Percentiles rank a stretch among this genome's conserved stretches.
Conservation (phyloP, 352 stramenopile genomes). For the Phytophthora nicotianae region DNA sequence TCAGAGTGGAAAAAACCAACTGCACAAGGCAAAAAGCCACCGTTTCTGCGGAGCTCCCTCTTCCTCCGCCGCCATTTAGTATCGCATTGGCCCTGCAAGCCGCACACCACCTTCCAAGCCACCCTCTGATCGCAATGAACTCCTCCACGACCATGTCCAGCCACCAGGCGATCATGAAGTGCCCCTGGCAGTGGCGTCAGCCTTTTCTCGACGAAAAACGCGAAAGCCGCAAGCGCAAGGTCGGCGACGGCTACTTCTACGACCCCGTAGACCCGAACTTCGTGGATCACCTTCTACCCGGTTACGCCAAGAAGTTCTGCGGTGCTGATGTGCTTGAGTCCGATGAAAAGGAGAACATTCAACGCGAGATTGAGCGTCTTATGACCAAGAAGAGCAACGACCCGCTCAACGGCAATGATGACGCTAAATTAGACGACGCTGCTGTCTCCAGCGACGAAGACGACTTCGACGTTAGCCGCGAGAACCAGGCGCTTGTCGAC, state of each 20-base stretch:
- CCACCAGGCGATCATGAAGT: conserved; percentile 90
- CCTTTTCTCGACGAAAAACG: conserved; percentile 85
- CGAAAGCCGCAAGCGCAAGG: conserved; percentile 84
- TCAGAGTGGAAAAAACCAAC: conserved; percentile 31
- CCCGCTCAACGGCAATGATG: conserved; percentile 33
- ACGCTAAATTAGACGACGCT: conserved; percentile 27
- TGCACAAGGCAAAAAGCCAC: conserved; percentile 20
- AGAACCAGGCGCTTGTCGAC: conserved; percentile 77
- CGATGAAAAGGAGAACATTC: conserved; percentile 84
- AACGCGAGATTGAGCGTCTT: conserved; percentile 82
- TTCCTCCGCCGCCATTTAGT: conserved; percentile 10
- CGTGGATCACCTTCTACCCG: conserved; percentile 81
- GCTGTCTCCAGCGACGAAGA: conserved; percentile 19
- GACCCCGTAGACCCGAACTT: conserved; percentile 88
- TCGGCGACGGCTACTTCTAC: conserved; percentile 83
- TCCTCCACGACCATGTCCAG: conserved; percentile 53
- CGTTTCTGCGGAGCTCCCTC: conserved; percentile 14
- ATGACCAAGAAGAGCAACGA: conserved; percentile 75
- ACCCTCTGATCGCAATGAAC: conserved; percentile 42
- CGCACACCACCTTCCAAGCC: neutral
- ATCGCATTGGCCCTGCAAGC: conserved; percentile 8
- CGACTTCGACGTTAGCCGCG: conserved; percentile 43
- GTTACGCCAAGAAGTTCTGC: conserved; percentile 84
- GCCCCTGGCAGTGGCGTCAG: conserved; percentile 87
- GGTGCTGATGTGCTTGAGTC: conserved; percentile 60